phyloP scores from a whole-genome alignment of 1,284 basidiomycete species.

The Rhodotorula sp. region DNA sequence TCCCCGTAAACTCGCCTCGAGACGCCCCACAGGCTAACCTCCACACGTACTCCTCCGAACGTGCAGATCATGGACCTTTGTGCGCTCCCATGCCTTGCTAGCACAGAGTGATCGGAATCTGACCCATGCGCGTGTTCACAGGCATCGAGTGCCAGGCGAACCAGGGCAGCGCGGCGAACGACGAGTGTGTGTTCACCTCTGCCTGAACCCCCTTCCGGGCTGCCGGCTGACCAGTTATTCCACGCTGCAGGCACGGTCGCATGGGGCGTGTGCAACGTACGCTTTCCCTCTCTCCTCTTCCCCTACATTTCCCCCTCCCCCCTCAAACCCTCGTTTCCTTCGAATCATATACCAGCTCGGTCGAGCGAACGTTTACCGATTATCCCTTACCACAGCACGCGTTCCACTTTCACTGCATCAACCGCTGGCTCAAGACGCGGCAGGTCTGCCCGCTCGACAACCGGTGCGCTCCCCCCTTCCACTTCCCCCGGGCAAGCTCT shows the following conservation, averaged over 20 bases:
- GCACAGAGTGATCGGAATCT: not conserved
- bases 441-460: slow-evolving; percentile 99
- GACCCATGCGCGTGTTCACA: slow-evolving; percentile 51
- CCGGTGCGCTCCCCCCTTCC: slow-evolving; percentile 52
- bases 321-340: too few species aligned
- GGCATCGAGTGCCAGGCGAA: slow-evolving; percentile 99
- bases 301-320: not conserved
- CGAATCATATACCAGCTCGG: too few species aligned
- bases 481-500: not conserved
- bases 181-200: slow-evolving; percentile 66
- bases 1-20: too few species aligned
- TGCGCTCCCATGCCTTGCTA: slow-evolving; percentile 53
- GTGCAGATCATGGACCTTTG: slow-evolving; percentile 99
- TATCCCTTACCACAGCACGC: slow-evolving; percentile 69
- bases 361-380: not conserved
- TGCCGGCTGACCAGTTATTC: not conserved
- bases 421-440: slow-evolving; percentile 97
- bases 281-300: slow-evolving; percentile 49
- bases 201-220: not conserved
- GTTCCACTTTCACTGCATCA: slow-evolving; percentile 99
- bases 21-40: not conserved
- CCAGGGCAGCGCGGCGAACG: slow-evolving; percentile 91
- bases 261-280: slow-evolving; percentile 98
- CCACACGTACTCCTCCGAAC: slow-evolving; percentile 55
- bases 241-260: slow-evolving; percentile 69